Evolutionary conservation across 345 rosid genomes (phyloP).

Genomic region (Erysimum cheiranthoides): DNA sequence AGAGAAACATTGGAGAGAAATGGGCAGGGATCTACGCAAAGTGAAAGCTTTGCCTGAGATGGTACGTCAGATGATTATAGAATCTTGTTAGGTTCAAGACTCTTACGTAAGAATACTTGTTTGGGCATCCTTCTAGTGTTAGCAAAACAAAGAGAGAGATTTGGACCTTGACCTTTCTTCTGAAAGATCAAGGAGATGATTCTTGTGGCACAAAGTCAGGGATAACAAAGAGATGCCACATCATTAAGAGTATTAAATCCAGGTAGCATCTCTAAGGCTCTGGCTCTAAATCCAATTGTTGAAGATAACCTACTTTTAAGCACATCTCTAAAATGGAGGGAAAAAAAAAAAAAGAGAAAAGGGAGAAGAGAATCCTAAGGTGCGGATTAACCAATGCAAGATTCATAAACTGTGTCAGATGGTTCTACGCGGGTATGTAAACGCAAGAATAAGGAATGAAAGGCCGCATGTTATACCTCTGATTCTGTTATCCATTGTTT

Average conservation of each 20-base stretch:
- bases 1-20: conserved; percentile 2
- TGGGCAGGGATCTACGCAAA: conserved; percentile 32
- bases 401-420: conserved; percentile 26
- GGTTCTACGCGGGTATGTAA: conserved; percentile 16
- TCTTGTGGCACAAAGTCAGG: conserved; percentile 7
- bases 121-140: conserved; percentile 22
- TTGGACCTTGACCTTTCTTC: conserved; percentile 27
- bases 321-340: conserved; percentile 1
- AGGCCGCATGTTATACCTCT: conserved; percentile 73
- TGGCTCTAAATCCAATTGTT: conserved; percentile 13
- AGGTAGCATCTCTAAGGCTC: conserved; percentile 28
- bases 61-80: conserved; percentile 16
- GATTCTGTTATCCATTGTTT: conserved; percentile 85
- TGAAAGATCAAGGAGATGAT: conserved; percentile 35
- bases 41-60: conserved; percentile 21
- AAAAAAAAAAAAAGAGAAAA: not conserved
- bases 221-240: conserved; percentile 32
- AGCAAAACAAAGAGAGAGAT: conserved; percentile 15
- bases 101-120: conserved; percentile 14
- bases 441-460: conserved; percentile 46
- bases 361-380: conserved; percentile 11
- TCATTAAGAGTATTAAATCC: not conserved
- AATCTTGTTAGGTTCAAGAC: conserved; percentile 12
- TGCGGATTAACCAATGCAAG: conserved; percentile 28
- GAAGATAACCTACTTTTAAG: conserved; percentile 27